Conservation (phyloP, 805 yeast species). For the Yamadazyma endophytica region DNA sequence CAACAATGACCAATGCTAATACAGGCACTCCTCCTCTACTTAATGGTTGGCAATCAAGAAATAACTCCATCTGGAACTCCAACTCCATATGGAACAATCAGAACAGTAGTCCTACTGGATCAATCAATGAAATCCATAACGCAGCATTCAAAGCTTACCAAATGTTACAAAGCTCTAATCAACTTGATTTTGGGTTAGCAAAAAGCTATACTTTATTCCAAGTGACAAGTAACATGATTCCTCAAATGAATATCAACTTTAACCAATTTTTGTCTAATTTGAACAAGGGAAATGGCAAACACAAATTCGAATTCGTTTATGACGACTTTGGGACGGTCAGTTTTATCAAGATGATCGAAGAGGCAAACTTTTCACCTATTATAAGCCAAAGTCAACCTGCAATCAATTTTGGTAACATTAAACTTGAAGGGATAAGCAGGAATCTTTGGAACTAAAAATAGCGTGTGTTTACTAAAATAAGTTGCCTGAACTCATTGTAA, state of each 20-base stretch:
- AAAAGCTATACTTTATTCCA: conserved; percentile 31
- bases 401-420: no score
- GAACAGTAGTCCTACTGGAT: no score
- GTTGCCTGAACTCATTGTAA: no score
- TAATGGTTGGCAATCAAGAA: no score
- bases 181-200: conserved; percentile 33
- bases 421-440: no score
- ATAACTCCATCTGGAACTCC: conserved; percentile 30
- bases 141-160: conserved; percentile 40
- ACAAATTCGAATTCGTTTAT: conserved; percentile 39
- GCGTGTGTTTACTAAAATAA: no score
- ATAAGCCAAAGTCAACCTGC: no score
- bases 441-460: no score
- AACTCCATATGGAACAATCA: conserved; percentile 5
- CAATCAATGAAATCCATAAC: no score
- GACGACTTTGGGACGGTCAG: conserved; percentile 46
- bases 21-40: no score
- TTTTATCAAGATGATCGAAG: conserved; percentile 24
- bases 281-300: conserved; percentile 17
- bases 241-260: conserved; percentile 23
- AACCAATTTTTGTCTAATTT: conserved; percentile 28
- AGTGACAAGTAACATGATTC: conserved; percentile 23
- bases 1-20: no score
- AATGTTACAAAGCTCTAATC: conserved; percentile 29
- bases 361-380: no score